Conservation (phyloP, 441 rosid genomes). For the Euphorbia celastroides region DNA sequence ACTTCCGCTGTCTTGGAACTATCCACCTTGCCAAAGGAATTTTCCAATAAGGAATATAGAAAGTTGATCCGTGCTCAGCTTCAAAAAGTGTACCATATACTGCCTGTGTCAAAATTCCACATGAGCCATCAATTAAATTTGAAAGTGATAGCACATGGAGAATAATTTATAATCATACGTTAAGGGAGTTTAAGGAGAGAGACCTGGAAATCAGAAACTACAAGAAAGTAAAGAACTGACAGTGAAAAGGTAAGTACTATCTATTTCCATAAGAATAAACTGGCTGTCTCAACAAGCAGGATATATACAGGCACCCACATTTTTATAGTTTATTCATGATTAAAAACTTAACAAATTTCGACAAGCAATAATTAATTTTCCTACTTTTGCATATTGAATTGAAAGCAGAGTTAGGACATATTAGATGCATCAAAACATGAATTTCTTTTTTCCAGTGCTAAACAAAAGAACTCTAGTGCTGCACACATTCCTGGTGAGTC, state of each 20-base stretch:
- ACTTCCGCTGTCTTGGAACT: slow-evolving; percentile 85
- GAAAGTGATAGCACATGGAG: neutral
- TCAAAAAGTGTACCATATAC: slow-evolving; percentile 97
- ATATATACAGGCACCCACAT: neutral
- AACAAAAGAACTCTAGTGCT: neutral
- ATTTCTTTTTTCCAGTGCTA: neutral
- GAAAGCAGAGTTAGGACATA: neutral
- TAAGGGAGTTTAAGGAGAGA: neutral
- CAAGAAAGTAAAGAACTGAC: neutral
- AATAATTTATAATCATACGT: neutral
- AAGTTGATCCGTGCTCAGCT: slow-evolving; percentile 98
- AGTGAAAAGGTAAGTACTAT: neutral
- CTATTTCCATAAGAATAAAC: neutral
- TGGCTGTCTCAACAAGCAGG: neutral
- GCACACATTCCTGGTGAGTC: neutral
- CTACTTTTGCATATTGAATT: neutral
- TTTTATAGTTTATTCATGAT: neutral
- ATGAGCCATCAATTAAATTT: slow-evolving; percentile 4
- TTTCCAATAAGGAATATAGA: slow-evolving; percentile 95
- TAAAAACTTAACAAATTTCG: neutral
- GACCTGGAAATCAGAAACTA: neutral
- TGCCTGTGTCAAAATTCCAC: slow-evolving; percentile 41
- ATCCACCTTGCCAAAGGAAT: slow-evolving; percentile 87
- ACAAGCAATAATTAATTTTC: neutral
- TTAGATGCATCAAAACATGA: neutral